Conservation (phyloP, 306 rosid species). For the Rosa lucieae region DNA sequence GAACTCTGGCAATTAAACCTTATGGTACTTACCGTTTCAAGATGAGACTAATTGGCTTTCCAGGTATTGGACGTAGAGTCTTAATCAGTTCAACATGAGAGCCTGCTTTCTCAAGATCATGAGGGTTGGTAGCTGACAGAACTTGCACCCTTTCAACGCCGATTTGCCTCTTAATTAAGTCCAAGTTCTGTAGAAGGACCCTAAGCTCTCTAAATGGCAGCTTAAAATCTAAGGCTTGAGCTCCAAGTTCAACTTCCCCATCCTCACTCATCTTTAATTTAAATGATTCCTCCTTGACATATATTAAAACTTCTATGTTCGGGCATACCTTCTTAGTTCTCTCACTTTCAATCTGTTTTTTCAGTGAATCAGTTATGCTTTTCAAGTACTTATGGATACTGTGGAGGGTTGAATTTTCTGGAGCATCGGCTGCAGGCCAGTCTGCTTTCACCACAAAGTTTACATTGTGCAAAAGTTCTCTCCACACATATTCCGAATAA, state of each 20-base stretch:
- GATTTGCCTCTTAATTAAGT: slow-evolving; percentile 41
- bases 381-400: not conserved
- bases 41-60: not conserved
- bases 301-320: not conserved
- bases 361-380: no score
- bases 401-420: not conserved
- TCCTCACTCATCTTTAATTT: not conserved
- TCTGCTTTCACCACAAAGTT: not conserved
- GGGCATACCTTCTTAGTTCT: not conserved
- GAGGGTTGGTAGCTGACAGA: not conserved
- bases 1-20: not conserved
- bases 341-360: no score
- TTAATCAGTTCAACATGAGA: not conserved
- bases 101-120: not conserved
- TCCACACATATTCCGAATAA: not conserved
- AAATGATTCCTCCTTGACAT: not conserved
- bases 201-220: slow-evolving; percentile 81
- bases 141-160: not conserved
- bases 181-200: slow-evolving; percentile 73
- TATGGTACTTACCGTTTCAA: not conserved
- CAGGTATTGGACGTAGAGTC: not conserved
- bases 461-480: not conserved
- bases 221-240: slow-evolving; percentile 70
- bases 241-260: slow-evolving; percentile 61
- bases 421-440: not conserved